Percentiles rank a stretch among this genome's conserved stretches.
phyloP scores from a whole-genome alignment of 23 red algal genomes.

The Rhodosorus marinus region DNA sequence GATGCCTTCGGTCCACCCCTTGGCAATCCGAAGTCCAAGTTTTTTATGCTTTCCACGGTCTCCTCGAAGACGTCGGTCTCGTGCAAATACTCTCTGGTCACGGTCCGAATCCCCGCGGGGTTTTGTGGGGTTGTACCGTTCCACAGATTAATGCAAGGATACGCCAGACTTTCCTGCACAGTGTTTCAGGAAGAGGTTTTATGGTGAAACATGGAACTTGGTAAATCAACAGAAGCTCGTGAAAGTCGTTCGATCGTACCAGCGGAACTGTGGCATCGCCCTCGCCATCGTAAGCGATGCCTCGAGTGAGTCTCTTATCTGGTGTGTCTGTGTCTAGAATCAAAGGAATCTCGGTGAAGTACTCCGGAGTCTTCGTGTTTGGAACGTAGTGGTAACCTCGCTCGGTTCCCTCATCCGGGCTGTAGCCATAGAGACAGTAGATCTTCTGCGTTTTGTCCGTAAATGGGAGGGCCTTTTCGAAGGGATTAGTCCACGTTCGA shows the following conservation, averaged over 20 bases:
- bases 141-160: too few relatives aligned
- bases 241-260: neutral
- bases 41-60: too few relatives aligned
- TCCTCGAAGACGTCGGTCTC: slow-evolving; percentile 1
- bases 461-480: neutral
- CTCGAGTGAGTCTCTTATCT: neutral
- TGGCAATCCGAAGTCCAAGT: too few relatives aligned
- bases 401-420: neutral
- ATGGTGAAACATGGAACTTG: too few relatives aligned
- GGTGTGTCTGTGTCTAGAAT: neutral
- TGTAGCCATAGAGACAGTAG: slow-evolving; percentile 1
- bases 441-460: neutral
- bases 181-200: too few relatives aligned
- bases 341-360: neutral
- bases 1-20: neutral
- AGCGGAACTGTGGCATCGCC: slow-evolving; percentile 1
- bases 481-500: neutral
- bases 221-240: neutral
- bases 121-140: neutral
- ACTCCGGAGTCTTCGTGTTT: neutral
- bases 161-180: too few relatives aligned
- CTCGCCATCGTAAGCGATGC: neutral
- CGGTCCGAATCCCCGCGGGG: neutral
- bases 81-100: neutral
- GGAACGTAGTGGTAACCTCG: neutral